phyloP scores from a whole-genome alignment of 73 alveolate genomes.

The Diophrys sp. region DNA sequence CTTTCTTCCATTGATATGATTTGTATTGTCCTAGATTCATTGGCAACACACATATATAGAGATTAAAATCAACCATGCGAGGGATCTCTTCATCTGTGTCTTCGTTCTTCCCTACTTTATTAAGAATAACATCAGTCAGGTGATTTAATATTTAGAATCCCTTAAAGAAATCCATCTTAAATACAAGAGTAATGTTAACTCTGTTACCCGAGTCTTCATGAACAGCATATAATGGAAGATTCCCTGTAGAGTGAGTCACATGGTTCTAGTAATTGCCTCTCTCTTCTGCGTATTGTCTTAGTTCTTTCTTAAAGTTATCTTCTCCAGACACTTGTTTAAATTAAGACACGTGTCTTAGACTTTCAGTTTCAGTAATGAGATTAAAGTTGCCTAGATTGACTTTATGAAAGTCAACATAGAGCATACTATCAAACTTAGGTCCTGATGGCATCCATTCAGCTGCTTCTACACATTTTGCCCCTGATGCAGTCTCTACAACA shows the following conservation, averaged over 20 bases:
- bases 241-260: not conserved
- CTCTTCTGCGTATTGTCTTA: not conserved
- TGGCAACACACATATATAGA: not conserved
- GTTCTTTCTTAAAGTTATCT: not conserved
- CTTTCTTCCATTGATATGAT: not conserved
- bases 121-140: not conserved
- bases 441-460: not conserved
- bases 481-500: not conserved
- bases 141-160: not conserved
- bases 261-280: not conserved
- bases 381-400: not conserved
- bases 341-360: not conserved
- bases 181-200: not conserved
- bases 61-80: not conserved
- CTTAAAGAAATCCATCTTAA: not conserved
- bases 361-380: not conserved
- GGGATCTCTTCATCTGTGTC: not conserved
- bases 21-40: not conserved
- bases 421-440: not conserved
- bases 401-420: not conserved
- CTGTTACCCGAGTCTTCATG: not conserved
- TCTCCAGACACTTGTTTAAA: not conserved
- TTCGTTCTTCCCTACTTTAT: not conserved
- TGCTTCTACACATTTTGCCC: not conserved
- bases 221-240: not conserved